A percentile compares a stretch with the other conserved stretches of the same genome.
These are phyloP conservation scores for Kwoniella bestiolae DNA, from an alignment of 768 basidiomycete genomes.

Conservation along the genomic window DNA sequence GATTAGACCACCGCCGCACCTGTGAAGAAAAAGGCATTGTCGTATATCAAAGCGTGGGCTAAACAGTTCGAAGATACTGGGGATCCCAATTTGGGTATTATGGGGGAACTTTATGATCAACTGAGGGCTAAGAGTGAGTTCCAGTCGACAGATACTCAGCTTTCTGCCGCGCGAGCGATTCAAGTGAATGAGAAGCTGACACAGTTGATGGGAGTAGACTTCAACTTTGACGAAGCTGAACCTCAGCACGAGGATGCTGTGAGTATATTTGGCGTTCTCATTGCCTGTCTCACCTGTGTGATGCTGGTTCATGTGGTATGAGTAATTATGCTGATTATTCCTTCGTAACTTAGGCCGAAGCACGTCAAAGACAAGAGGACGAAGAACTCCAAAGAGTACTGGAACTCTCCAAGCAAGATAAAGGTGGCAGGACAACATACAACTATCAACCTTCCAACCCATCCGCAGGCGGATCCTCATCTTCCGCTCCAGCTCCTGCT, in stretches of 20 bases:
- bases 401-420: slow-evolving; percentile 90
- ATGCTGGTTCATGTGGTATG: not conserved
- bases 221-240: slow-evolving; percentile 47
- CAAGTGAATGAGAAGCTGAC: slow-evolving; percentile 1
- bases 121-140: slow-evolving; percentile 78
- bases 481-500: slow-evolving; percentile 8
- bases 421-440: slow-evolving; percentile 68
- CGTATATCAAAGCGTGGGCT: slow-evolving; percentile 79
- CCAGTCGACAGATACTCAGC: not conserved
- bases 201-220: slow-evolving; percentile 19
- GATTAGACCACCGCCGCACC: slow-evolving; percentile 86
- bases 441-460: slow-evolving; percentile 26
- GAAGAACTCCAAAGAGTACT: slow-evolving; percentile 91
- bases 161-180: not conserved
- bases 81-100: slow-evolving; percentile 78
- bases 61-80: slow-evolving; percentile 71
- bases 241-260: slow-evolving; percentile 40
- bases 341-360: slow-evolving; percentile 65
- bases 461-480: slow-evolving; percentile 28
- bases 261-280: slow-evolving; percentile 9
- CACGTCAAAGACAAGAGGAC: slow-evolving; percentile 80
- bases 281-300: not conserved
- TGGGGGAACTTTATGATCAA: slow-evolving; percentile 84
- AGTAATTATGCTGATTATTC: slow-evolving; percentile 11
- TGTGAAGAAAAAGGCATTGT: slow-evolving; percentile 76